phyloP scores from a whole-genome alignment of 2,329 filamentous ascomycete species.

The Penicillium paneum region DNA sequence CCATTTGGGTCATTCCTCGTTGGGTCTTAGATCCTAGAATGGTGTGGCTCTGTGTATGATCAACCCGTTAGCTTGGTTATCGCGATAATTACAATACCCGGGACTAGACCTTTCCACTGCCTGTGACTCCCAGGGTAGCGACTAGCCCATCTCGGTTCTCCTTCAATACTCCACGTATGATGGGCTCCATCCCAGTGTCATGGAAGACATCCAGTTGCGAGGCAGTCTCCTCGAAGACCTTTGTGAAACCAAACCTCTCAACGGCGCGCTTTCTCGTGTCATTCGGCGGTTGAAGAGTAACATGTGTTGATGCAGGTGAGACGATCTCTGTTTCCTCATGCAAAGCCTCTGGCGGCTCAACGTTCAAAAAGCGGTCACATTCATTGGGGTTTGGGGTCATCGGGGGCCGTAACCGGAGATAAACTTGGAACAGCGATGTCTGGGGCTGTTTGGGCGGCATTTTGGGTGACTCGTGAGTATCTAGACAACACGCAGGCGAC shows the following conservation, averaged over 20 bases:
- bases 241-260: conserved; percentile 91
- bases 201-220: conserved; percentile 84
- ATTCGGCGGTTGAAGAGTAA: conserved; percentile 74
- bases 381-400: conserved; percentile 41
- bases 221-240: conserved; percentile 83
- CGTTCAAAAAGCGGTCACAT: conserved; percentile 69
- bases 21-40: conserved; percentile 85
- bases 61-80: conserved; percentile 7
- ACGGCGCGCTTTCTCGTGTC: conserved; percentile 81
- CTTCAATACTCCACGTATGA: conserved; percentile 78
- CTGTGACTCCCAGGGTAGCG: conserved; percentile 89
- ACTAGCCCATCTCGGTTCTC: conserved; percentile 85
- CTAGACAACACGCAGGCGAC: neutral
- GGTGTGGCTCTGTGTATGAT: conserved; percentile 72
- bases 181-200: conserved; percentile 67
- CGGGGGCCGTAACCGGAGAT: conserved; percentile 75
- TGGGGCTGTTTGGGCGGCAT: conserved; percentile 45
- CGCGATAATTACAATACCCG: neutral
- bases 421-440: conserved; percentile 82
- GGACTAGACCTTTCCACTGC: conserved; percentile 83
- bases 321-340: conserved; percentile 32
- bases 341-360: conserved; percentile 57
- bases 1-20: conserved; percentile 85
- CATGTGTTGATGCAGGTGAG: conserved; percentile 57
- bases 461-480: conserved; percentile 1